Base-by-base conservation (phyloP, 164 flowering plant species). In the Brasenia schreberi region DNA sequence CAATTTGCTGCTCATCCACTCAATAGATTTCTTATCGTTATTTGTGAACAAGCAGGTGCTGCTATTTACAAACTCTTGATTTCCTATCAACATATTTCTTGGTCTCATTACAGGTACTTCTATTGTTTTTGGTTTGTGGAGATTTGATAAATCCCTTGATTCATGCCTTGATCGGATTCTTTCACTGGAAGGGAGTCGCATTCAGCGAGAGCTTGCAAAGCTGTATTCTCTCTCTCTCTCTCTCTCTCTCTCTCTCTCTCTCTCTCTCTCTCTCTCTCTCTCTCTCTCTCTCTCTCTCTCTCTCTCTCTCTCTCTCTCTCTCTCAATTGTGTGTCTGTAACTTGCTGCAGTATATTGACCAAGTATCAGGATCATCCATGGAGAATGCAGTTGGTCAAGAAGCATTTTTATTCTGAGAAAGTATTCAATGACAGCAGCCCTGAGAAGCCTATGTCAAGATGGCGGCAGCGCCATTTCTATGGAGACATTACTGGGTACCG, bases 131-230 rank as follows among this genome's bases (percentile, higher is more conserved):
- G 89, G 87, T 63, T 7, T 80, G 39, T 81, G 84, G 88, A 74
- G 67, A 64, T 70, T 82, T 66, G 49, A 62, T 42, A 75, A 73
- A 66, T 78, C 88, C 59, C 65, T 85, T 0, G 72, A 80, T 71
- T 77, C 88, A 64, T 74, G 78, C 45, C 63, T 78, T 45, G 87
- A 84, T 18, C 81, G 69, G 64, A 81, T 88, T 69, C 86, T 91
- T 76, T 70, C 78, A 1, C 61, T 77, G 77, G 81, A 88, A 33
- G 93, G 91, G 72, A 85, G 72, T 71, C 79, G 81, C 60, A 72
- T 88, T 81, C 95, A 88, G 72, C 53, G 23, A 43, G 87, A 82
- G 71, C 75, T 91, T 59, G 88, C 87, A 66, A 79, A 69, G 33
- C 63, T 61, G 27, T 61, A 61, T 4, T 5, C 18, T 14, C 60